phyloP scores from a whole-genome alignment of 1,139 yeast species.

The Candida sojae region DNA sequence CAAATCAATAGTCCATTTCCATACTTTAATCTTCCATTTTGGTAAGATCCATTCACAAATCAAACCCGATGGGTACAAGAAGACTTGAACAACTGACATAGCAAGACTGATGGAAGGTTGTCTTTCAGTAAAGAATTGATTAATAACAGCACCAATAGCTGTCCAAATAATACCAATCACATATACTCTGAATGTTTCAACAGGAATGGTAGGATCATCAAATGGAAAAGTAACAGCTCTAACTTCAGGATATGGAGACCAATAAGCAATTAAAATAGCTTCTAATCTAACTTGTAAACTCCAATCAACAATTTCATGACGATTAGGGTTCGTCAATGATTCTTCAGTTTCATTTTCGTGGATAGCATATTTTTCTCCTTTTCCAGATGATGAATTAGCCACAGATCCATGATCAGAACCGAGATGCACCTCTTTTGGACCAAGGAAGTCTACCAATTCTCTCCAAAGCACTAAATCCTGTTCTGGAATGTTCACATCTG shows the following conservation, averaged over 20 bases:
- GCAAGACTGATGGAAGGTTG: slow-evolving; percentile 50
- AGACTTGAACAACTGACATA: slow-evolving; percentile 33
- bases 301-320: slow-evolving; percentile 19
- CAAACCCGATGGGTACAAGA: slow-evolving; percentile 26
- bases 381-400: not conserved
- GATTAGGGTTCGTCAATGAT: not conserved
- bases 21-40: slow-evolving; percentile 13
- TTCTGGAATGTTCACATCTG: slow-evolving; percentile 19
- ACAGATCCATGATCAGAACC: not conserved
- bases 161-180: slow-evolving; percentile 54
- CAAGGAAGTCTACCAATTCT: slow-evolving; percentile 5
- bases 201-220: slow-evolving; percentile 52
- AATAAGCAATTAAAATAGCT: slow-evolving; percentile 50
- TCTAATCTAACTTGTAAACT: slow-evolving; percentile 34
- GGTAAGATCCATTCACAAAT: slow-evolving; percentile 24
- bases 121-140: slow-evolving; percentile 60
- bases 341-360: not conserved
- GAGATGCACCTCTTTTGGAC: not conserved
- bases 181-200: slow-evolving; percentile 61
- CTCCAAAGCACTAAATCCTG: slow-evolving; percentile 7
- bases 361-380: not conserved
- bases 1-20: slow-evolving; percentile 16
- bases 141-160: slow-evolving; percentile 53
- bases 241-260: slow-evolving; percentile 68
- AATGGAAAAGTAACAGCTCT: slow-evolving; percentile 56